These are phyloP conservation scores for Russula griseocarnosa DNA, from an alignment of 768 basidiomycete species.

Conservation along the genomic window DNA sequence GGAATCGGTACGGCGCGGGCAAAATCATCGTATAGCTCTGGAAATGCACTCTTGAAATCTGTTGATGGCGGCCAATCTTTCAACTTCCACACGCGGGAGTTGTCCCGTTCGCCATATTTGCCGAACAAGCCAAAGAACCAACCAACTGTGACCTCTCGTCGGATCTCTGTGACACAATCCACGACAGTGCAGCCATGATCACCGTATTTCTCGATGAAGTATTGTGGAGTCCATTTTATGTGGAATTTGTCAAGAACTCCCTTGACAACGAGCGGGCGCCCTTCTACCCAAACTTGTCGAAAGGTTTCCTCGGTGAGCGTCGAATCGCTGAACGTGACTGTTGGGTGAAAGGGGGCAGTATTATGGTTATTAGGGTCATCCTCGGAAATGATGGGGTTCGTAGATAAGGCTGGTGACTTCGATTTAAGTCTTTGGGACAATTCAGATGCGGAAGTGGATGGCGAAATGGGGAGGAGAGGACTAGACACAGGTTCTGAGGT, in stretches of 20 bases:
- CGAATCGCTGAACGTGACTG: conserved; percentile 45
- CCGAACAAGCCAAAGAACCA: conserved; percentile 24
- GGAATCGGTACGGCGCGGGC: conserved; percentile 78
- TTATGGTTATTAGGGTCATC: conserved; percentile 27
- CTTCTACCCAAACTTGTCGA: conserved; percentile 63
- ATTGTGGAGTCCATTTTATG: conserved; percentile 77
- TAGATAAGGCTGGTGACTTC: conserved; percentile 14
- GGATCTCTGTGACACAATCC: conserved; percentile 21
- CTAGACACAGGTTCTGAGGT: conserved; percentile 22
- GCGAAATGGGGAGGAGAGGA: conserved; percentile 24
- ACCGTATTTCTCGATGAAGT: conserved; percentile 68
- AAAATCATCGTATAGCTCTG: conserved; percentile 84
- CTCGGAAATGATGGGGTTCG: conserved; percentile 6
- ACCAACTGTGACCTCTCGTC: conserved; percentile 22
- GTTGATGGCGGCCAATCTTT: conserved; percentile 84
- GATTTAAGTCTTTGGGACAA: conserved; percentile 16
- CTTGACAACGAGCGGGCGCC: conserved; percentile 76
- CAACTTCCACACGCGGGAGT: conserved; percentile 54
- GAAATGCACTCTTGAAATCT: conserved; percentile 80
- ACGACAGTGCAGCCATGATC: conserved; percentile 63
- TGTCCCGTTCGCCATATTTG: conserved; percentile 40
- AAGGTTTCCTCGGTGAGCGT: conserved; percentile 59
- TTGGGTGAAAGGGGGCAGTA: conserved; percentile 40
- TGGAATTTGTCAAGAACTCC: conserved; percentile 59
- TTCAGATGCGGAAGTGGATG: conserved; percentile 25